Evolutionary conservation across 495 filamentous ascomycete genomes (phyloP), one percentile per base, ranked within the genome.

Genomic region (Penicillium steckii): DNA sequence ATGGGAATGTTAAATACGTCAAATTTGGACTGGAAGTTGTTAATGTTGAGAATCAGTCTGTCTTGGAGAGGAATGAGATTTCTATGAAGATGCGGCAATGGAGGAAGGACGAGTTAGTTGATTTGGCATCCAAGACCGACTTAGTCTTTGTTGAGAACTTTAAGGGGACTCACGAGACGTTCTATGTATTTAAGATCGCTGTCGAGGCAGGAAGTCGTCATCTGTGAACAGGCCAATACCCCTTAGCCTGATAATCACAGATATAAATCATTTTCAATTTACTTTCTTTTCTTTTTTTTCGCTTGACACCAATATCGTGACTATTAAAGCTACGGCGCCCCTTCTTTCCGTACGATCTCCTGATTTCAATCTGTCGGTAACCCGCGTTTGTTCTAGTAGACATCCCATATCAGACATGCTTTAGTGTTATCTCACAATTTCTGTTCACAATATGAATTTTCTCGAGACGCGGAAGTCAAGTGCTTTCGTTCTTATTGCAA

Each of bases 21-120:
- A 43, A 42, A 12, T 50, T 50, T 17, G 38, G 32, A 9, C 24
- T 50, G 8, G 24, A 50, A 24, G 48, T 24, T 8, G 48, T 50
- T 37, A 44, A 43, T 8, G 43, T 9, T 25, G 37, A 42, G 3
- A 25, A 43, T 43, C 37, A 50, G 13, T 18, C 13, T 8, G 19
- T 50, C 19, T 3, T 50, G 22, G 48, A 50, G 12, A 50, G n/a
- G n/a, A 50, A 50, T 24, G 10, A 50, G 5, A 43, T 50, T 43
- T 50, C 48, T 24, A 50, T 50, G 48, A 50, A 43, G 29, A 50
- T 50, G 48, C 24, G 48, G 24, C 48, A 50, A 25, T 50, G 48
- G 48, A 24, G 22, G 9, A 19, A 42, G n/a, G 48, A 50, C 23
- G 48, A 50, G 26, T 9, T 50, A 3, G 25, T 50, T 6, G 3